Evolutionary conservation across 2,329 filamentous ascomycete genomes (phyloP).

Genomic region (Colletotrichum musicola): DNA sequence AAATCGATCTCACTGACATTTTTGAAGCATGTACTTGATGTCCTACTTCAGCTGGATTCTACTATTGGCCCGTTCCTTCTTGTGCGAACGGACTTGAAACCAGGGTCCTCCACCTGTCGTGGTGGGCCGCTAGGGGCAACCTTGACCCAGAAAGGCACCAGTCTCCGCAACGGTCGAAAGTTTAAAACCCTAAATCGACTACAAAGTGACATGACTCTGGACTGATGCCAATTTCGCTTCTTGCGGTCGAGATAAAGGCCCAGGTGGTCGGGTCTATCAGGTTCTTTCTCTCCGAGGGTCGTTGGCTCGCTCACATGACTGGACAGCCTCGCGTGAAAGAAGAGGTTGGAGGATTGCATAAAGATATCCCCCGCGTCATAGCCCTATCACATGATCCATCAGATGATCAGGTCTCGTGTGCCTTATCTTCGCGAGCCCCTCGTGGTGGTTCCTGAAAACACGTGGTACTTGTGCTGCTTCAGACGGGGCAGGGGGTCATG

Average conservation of each 20-base stretch:
- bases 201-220: not conserved
- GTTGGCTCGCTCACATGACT: too few species aligned
- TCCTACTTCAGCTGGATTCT: too few species aligned
- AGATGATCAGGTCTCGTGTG: not conserved
- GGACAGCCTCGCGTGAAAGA: not conserved
- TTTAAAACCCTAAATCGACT: not conserved
- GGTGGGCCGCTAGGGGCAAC: not conserved
- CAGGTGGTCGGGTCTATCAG: too few species aligned
- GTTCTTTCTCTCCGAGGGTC: too few species aligned
- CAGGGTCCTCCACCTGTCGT: not conserved
- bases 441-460: not conserved
- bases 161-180: not conserved
- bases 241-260: too few species aligned
- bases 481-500: not conserved
- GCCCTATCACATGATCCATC: not conserved
- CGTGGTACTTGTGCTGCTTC: not conserved
- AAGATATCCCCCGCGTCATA: not conserved
- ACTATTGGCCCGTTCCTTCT: not conserved
- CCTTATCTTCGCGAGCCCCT: not conserved
- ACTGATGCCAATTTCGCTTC: too few species aligned
- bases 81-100: not conserved
- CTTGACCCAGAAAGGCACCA: not conserved
- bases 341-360: not conserved
- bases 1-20: too few species aligned
- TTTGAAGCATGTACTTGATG: too few species aligned